Evolutionary conservation across 1,139 yeast species (phyloP), one percentile per base, ranked within the genome.

Genomic region (Suhomyces terraborum): DNA sequence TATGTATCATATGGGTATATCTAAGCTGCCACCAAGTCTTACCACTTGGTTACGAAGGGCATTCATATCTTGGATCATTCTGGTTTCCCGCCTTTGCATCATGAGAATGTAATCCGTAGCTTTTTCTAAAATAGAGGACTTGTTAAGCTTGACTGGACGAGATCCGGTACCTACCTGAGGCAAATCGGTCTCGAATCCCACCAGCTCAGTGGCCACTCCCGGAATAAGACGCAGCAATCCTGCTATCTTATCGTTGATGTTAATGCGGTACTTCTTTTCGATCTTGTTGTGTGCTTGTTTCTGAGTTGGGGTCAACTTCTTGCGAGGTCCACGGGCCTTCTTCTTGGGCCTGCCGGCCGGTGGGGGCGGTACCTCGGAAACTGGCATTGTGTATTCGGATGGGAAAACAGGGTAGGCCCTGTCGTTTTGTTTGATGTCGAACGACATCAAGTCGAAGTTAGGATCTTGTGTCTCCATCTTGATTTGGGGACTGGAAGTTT

Each of bases 231-330:
- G 75, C 54, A 80, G 86, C 40, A 82, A 61, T 17, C 80, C 80
- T 8, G 84, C 84, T 45, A 84, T 83, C 59, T 82, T 83, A 14
- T 85, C 80, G 58, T 83, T 84, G 54, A 84, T 83, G 58, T 82
- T 84, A 44, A 82, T 82, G 57, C 91, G 67, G 60, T 84, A 84
- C 49, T 82, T 77, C 57, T 83, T 82, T 55, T 79, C 88, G 48
- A 82, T 82, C 56, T 79, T 78, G 59, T 82, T 82, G 55, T 84
- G 89, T 0, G 88, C 88, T 53, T 80, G 80, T 51, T 82, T 81
- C 61, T 83, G 88, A 47, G 75, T 72, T 6, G 73, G 69, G 3
- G 84, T 79, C 43, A 80, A 61, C 58, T 81, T 73, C 62, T 79
- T 79, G 54, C 84, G 66, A 38, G 80, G 76, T 1, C 79, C 74